Evolutionary conservation across 2,329 filamentous ascomycete genomes (phyloP).

Genomic region (Neofusicoccum umdonicola): DNA sequence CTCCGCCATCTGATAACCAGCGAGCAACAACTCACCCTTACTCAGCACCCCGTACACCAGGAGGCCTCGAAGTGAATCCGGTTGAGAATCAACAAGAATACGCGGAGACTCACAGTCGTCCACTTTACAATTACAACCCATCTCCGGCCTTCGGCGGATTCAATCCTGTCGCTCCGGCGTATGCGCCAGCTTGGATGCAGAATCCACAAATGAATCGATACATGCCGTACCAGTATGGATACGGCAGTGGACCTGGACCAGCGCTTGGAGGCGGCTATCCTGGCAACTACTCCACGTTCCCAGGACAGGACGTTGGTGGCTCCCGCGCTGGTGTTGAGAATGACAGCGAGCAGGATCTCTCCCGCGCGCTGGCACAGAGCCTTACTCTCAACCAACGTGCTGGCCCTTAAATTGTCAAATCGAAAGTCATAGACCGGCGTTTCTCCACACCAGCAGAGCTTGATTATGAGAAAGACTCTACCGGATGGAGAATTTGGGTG

Average conservation of each 20-base stretch:
- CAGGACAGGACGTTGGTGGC: background rate
- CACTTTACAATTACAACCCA: constrained; percentile 8
- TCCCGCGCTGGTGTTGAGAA: background rate
- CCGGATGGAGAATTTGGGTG: background rate
- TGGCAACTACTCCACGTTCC: background rate
- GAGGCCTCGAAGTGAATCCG: background rate
- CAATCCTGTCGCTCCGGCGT: constrained; percentile 14
- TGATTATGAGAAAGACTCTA: background rate
- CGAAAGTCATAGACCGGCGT: background rate
- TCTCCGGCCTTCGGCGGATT: constrained; percentile 13
- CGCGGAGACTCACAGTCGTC: background rate
- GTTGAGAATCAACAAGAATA: constrained; percentile 9
- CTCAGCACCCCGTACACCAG: constrained; percentile 12
- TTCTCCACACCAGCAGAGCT: background rate
- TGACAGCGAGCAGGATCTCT: constrained; percentile 1
- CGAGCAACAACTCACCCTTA: background rate
- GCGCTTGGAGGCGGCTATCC: constrained; percentile 4
- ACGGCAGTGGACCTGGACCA: background rate
- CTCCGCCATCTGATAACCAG: background rate
- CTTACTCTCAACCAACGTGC: constrained; percentile 9
- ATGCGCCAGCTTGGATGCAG: constrained; percentile 15
- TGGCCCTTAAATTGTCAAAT: background rate
- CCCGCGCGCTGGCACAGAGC: background rate
- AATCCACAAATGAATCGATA: constrained; percentile 6
- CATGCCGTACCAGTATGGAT: constrained; percentile 11